Conservation (phyloP, 2,329 filamentous ascomycete genomes). For the Colletotrichum theobromicola region DNA sequence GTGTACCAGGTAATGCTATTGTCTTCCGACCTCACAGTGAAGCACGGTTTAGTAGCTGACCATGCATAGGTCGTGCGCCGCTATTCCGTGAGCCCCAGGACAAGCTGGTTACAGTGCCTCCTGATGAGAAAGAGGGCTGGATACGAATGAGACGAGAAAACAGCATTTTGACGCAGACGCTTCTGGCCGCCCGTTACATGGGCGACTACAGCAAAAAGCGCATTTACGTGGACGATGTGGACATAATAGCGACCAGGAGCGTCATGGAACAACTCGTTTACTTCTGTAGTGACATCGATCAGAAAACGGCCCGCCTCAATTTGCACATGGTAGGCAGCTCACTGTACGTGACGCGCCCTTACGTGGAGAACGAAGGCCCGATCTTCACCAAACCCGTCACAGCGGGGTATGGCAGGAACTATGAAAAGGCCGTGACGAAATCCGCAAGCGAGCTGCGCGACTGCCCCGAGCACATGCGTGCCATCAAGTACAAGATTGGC, state of each 20-base stretch:
- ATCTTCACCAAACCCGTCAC: no score
- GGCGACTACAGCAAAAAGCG: constrained; percentile 24
- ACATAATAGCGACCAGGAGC: constrained; percentile 33
- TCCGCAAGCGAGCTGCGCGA: neutral
- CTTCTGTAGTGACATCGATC: neutral
- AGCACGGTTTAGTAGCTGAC: neutral
- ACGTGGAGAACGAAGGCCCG: neutral
- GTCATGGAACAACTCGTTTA: neutral
- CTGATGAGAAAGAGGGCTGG: neutral
- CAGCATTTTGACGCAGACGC: constrained; percentile 29
- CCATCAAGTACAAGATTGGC: neutral
- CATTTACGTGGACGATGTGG: constrained; percentile 29
- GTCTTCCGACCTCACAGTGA: neutral
- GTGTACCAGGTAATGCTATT: neutral
- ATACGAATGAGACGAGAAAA: neutral
- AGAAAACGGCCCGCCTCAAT: neutral
- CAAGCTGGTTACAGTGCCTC: neutral
- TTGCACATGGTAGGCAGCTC: neutral
- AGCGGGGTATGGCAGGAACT: neutral
- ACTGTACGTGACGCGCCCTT: neutral
- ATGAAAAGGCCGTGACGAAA: neutral
- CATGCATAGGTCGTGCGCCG: neutral
- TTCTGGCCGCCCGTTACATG: constrained; percentile 26
- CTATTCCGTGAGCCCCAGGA: neutral
- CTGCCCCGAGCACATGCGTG: neutral